phyloP scores from a whole-genome alignment of 2,329 filamentous ascomycete species.

The Neophaeococcomyces mojaviensis region DNA sequence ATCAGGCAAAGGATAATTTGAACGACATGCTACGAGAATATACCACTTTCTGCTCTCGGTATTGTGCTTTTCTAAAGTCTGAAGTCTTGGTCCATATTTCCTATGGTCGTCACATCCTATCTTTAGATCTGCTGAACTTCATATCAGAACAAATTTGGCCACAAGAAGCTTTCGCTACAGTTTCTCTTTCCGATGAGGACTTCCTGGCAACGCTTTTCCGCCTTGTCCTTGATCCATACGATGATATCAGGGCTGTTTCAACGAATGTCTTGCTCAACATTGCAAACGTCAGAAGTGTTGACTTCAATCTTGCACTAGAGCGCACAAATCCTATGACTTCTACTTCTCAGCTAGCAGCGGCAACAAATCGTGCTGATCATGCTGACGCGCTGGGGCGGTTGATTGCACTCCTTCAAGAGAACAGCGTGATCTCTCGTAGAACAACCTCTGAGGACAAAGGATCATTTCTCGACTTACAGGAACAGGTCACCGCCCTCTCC shows the following conservation, averaged over 20 bases:
- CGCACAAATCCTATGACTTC: not conserved
- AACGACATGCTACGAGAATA: conserved; percentile 10
- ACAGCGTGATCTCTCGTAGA: not conserved
- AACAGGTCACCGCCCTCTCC: not conserved
- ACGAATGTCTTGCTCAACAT: conserved; percentile 30
- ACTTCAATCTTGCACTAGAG: conserved; percentile 36
- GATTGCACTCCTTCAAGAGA: not conserved
- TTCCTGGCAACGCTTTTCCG: conserved; percentile 60
- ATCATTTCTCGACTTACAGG: not conserved
- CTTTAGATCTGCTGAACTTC: conserved; percentile 62
- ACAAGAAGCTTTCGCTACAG: not conserved
- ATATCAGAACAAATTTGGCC: conserved; percentile 29
- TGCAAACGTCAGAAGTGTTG: too few species aligned
- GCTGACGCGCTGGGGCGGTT: conserved; percentile 78
- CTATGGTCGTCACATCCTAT: conserved; percentile 81
- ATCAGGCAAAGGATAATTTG: conserved; percentile 4
- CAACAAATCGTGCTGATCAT: conserved; percentile 79
- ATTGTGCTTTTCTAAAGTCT: conserved; percentile 29
- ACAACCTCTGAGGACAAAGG: not conserved
- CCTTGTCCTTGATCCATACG: conserved; percentile 80
- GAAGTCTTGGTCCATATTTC: conserved; percentile 76
- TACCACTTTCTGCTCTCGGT: conserved; percentile 9
- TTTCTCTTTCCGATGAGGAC: conserved; percentile 17
- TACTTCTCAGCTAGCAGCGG: conserved; percentile 37
- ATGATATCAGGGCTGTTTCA: conserved; percentile 66